A percentile compares a stretch with the other conserved stretches of the same genome.
phyloP scores from a whole-genome alignment of 208 protist species.

The Plasmodiophora brassicae region DNA sequence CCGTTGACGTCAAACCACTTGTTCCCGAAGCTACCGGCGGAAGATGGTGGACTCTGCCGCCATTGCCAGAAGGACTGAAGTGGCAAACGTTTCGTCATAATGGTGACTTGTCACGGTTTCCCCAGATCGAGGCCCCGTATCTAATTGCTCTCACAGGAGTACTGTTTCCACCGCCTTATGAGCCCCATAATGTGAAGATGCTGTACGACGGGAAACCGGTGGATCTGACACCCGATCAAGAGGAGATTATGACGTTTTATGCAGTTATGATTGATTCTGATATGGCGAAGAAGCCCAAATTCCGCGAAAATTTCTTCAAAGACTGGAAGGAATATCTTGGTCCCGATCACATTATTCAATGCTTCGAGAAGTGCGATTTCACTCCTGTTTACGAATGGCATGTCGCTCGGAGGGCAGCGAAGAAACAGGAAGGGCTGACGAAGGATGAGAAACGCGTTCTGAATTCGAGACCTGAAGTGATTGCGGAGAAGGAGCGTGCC shows the following conservation, averaged over 20 bases:
- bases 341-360: conserved; percentile 74
- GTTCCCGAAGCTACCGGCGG: background rate
- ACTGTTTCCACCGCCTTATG: conserved; percentile 90
- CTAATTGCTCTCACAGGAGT: conserved; percentile 92
- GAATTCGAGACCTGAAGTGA: background rate
- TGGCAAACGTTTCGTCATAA: background rate
- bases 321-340: conserved; percentile 76
- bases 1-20: background rate
- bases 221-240: conserved; percentile 81
- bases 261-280: conserved; percentile 81
- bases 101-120: background rate
- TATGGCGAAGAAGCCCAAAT: conserved; percentile 84
- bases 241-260: conserved; percentile 97
- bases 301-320: conserved; percentile 94
- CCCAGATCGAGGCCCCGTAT: conserved; percentile 51
- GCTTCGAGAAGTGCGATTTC: conserved; percentile 93
- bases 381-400: conserved; percentile 83
- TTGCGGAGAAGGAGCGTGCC: background rate
- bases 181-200: conserved; percentile 87
- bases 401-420: conserved; percentile 71
- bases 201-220: conserved; percentile 84
- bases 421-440: conserved; percentile 69
- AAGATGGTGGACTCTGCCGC: background rate
- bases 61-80: background rate
- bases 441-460: conserved; percentile 74